Evolutionary conservation across 176 grass and related monocot genomes (phyloP).

Genomic region (Juncus inflexus): DNA sequence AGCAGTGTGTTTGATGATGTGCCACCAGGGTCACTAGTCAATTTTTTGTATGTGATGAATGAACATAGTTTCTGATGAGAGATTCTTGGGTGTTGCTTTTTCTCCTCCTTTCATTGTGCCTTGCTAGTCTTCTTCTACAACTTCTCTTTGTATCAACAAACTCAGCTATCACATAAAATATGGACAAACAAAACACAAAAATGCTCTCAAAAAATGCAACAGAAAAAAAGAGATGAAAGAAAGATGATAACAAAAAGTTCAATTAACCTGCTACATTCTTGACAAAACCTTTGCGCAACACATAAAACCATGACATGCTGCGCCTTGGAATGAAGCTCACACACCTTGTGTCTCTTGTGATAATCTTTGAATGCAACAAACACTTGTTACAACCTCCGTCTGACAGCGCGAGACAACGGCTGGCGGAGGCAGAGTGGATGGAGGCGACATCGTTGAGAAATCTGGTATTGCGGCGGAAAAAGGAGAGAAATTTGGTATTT

Average conservation of each 20-base stretch:
- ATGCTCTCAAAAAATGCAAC: neutral
- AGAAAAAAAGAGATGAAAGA: neutral
- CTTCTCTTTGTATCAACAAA: constrained; percentile 84
- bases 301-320: constrained; percentile 58
- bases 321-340: constrained; percentile 72
- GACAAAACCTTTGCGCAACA: constrained; percentile 82
- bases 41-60: constrained; percentile 6
- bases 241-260: neutral
- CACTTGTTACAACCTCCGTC: constrained; percentile 55
- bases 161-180: constrained; percentile 69
- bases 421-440: neutral
- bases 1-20: no score
- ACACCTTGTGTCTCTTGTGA: constrained; percentile 86
- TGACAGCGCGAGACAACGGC: constrained; percentile 44
- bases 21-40: no score
- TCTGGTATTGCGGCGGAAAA: no score
- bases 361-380: constrained; percentile 53
- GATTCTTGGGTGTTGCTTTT: constrained; percentile 67
- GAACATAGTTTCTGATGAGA: constrained; percentile 39
- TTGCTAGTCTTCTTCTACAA: constrained; percentile 66
- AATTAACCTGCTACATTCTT: constrained; percentile 81
- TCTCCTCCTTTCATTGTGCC: constrained; percentile 82
- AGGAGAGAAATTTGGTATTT: no score
- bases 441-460: no score
- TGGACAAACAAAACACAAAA: constrained; percentile 8